phyloP scores from a whole-genome alignment of 345 rosid species.

The Cochlearia excelsa region DNA sequence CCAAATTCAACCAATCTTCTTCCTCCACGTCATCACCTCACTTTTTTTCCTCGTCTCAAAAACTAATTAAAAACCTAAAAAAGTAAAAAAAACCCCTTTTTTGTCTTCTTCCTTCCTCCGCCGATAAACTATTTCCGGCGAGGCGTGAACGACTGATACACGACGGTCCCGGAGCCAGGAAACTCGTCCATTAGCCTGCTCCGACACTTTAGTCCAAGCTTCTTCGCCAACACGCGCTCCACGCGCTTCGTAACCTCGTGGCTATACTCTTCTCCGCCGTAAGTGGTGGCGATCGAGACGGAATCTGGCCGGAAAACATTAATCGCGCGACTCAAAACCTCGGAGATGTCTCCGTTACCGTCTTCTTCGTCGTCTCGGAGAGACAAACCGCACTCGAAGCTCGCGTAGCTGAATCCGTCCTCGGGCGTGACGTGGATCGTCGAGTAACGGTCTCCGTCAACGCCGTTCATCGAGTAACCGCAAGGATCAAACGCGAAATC shows the following conservation, averaged over 20 bases:
- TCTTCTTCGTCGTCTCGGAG: constrained; percentile 59
- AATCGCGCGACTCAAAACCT: constrained; percentile 56
- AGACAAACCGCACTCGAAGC: constrained; percentile 74
- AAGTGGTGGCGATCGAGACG: constrained; percentile 68
- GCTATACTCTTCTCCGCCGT: constrained; percentile 37
- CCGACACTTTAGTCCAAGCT: constrained; percentile 73
- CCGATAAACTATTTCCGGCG: constrained; percentile 53
- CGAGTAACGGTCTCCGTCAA: constrained; percentile 84
- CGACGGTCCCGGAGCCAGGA: constrained; percentile 62
- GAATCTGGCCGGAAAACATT: constrained; percentile 75
- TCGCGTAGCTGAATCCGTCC: constrained; percentile 92
- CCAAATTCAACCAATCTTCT: constrained; percentile 49
- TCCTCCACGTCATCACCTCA: constrained; percentile 43
- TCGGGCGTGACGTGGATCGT: constrained; percentile 98
- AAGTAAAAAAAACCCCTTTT: too few species aligned
- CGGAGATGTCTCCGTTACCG: constrained; percentile 41
- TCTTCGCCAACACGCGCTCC: constrained; percentile 58
- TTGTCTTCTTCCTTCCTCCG: constrained; percentile 10
- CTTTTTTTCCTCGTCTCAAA: constrained; percentile 2
- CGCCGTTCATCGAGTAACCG: constrained; percentile 97
- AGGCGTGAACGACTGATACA: constrained; percentile 73
- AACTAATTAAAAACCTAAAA: constrained; percentile 28
- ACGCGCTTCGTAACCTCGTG: constrained; percentile 59
- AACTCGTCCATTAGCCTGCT: constrained; percentile 68
- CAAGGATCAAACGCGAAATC: constrained; percentile 97